A percentile compares a stretch with the other conserved stretches of the same genome.
phyloP scores from a whole-genome alignment of 2,329 filamentous ascomycete genomes.

The Claviceps paspali region DNA sequence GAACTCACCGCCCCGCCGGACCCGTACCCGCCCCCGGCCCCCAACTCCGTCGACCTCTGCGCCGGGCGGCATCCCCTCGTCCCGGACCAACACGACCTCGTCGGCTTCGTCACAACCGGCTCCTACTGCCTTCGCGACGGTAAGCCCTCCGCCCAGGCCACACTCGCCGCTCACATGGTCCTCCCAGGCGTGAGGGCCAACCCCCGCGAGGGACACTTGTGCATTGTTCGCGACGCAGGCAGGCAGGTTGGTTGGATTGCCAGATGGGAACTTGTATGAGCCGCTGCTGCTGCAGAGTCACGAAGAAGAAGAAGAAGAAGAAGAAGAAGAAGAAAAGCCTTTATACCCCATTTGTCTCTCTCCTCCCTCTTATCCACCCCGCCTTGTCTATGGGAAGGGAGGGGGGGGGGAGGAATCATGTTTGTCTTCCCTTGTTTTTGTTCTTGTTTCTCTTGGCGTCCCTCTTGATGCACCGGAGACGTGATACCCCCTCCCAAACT shows the following conservation, averaged over 20 bases:
- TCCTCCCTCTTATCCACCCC: too few species aligned
- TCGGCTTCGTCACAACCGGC: constrained; percentile 84
- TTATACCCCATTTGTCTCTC: too few species aligned
- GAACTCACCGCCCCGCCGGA: constrained; percentile 27
- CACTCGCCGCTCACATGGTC: constrained; percentile 46
- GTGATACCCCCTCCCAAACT: too few species aligned
- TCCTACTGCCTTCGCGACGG: constrained; percentile 69
- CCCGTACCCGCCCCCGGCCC: constrained; percentile 18
- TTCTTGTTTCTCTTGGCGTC: too few species aligned
- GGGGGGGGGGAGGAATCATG: too few species aligned
- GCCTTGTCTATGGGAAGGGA: too few species aligned
- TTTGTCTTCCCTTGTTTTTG: too few species aligned
- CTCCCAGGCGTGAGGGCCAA: constrained; percentile 19
- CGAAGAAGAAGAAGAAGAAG: too few species aligned
- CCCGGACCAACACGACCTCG: constrained; percentile 59
- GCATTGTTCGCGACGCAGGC: constrained; percentile 71
- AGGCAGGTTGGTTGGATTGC: constrained; percentile 66
- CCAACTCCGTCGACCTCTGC: constrained; percentile 24
- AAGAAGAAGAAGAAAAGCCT: too few species aligned
- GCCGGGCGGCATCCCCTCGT: constrained; percentile 49
- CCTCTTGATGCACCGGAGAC: too few species aligned
- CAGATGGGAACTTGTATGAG: constrained; percentile 54
- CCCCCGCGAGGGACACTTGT: constrained; percentile 37
- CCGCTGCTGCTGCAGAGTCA: too few species aligned
- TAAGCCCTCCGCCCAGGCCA: constrained; percentile 59